A percentile compares a stretch with the other conserved stretches of the same genome.
Evolutionary conservation across 2,329 filamentous ascomycete species (phyloP).

Genomic region (Xylaria sp.): DNA sequence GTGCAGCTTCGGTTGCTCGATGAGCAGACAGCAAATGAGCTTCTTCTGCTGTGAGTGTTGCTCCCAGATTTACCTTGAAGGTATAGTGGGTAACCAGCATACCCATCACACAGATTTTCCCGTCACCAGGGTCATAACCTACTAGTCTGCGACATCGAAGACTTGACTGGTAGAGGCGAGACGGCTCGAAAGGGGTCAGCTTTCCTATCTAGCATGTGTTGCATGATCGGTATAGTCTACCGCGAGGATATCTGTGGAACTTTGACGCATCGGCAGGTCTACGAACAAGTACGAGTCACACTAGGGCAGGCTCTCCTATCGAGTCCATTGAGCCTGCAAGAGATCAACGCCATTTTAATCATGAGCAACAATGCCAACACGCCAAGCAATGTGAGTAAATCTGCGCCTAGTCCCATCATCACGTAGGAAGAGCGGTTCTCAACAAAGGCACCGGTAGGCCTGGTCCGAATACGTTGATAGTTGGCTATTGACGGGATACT

Average conservation of each 20-base stretch:
- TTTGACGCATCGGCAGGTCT: conserved; percentile 40
- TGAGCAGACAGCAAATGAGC: conserved; percentile 35
- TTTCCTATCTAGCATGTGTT: conserved; percentile 45
- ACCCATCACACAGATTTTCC: conserved; percentile 28
- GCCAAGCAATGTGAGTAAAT: conserved; percentile 32
- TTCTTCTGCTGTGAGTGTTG: conserved; percentile 35
- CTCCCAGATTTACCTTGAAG: too few species aligned
- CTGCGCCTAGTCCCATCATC: neutral
- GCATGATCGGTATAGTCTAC: conserved; percentile 43
- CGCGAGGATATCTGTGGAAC: conserved; percentile 37
- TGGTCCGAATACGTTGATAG: conserved; percentile 46
- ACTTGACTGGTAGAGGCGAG: conserved; percentile 37
- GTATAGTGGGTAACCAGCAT: neutral
- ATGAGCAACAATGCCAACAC: conserved; percentile 41
- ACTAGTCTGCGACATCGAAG: conserved; percentile 30
- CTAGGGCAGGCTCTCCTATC: conserved; percentile 44
- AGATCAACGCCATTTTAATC: conserved; percentile 45
- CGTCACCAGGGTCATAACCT: conserved; percentile 36
- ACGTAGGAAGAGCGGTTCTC: neutral
- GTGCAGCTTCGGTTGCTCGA: conserved; percentile 37
- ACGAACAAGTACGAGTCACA: conserved; percentile 43
- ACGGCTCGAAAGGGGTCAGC: conserved; percentile 40
- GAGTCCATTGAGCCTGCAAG: conserved; percentile 44
- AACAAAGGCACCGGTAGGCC: conserved; percentile 28
- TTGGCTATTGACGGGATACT: conserved; percentile 47